Evolutionary conservation across 179 eudicot species (phyloP), one percentile per base, ranked within the genome.

Genomic region (Patellifolia procumbens): DNA sequence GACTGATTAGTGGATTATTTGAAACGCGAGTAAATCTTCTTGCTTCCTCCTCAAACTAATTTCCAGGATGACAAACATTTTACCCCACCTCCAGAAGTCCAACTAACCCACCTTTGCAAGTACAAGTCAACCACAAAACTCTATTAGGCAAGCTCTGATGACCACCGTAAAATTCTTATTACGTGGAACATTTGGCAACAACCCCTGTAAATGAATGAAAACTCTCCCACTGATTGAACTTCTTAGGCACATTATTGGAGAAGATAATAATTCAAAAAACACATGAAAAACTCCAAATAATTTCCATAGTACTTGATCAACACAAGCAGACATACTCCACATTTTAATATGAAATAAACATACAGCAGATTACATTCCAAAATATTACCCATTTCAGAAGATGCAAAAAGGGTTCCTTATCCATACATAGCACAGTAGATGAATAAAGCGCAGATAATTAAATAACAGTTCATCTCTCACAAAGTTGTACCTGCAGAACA

Each of bases 401-500:
- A 26, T 28, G 3, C 32, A 28, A 26, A 58, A 58, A n/a, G 22
- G 11, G 31, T 43, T n/a, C 19, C 19, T 45, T 67, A 24, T 13
- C 52, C 39, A 37, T 28, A 19, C 13, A 63, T 19, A 65, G 69
- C 69, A 35, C 15, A n/a, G 69, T 13, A 66, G 5, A 59, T 0
- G 32, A 26, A 22, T 22, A 42, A 39, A 66, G 46, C 22, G 17
- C 26, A 43, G 49, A 19, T 29, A 37, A 8, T 15, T n/a, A 34
- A 48, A 49, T 11, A 20, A 63, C 56, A 74, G 48, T 32, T 46
- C 66, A 55, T 65, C 71, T 34, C 69, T 28, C 42, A 37, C 2
- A 63, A 73, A 49, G 58, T 48, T 83, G 66, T 80, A 92, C 99
- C 94, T 93, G 99, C 59, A 91, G 85, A 63, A 95, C 88, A 83